Base-by-base conservation (phyloP, 1,284 basidiomycete species). In the Ustilago xerochloae region DNA sequence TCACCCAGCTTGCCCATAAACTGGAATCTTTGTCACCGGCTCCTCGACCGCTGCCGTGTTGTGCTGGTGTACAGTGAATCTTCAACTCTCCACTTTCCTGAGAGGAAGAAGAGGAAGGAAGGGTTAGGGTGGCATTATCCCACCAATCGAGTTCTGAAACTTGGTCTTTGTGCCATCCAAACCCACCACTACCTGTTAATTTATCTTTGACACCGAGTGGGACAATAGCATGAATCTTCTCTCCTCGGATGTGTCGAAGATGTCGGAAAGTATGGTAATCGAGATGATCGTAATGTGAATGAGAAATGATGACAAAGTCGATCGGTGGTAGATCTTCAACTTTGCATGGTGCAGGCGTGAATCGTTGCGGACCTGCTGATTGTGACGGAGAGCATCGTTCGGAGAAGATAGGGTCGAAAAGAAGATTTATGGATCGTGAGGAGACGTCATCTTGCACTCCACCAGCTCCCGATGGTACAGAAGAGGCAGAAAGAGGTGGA, bases 231-330 rank as follows among this genome's bases (percentile, higher is more conserved):
- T 78, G 75, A 7, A 81, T 53, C 16, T 55, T 46, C 2, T 63
- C 54, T 3, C 51, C 41, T 13, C 72, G 68, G 0, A 24, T 13
- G 6, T 68, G 39, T 43, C 58, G 75, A 0, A 32, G 18, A 5
- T 68, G 39, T 45, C 58, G 78, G 12, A 83, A 73, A 20, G 78
- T 78, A 39, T 69, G 62, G 26, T 62, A 65, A 66, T 84, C 82
- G 26, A 84, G 72, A 58, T 84, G 82, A 61, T 84, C 82, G 57
- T 81, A 84, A 61, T 84, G 82, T 43, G 77, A 79, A 66, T 84
- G 82, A 10, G 78, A 81, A 54, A 84, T 84, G 30, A 77, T 32
- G 33, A 82, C 81, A 4, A 77, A 30, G 47, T 84, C 77, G 46
- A 84, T 71, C 16, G 65, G 69, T 1, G 82, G 82, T 18, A 84